Base-by-base conservation (phyloP, 805 yeast genomes). In the Pichia exigua region DNA sequence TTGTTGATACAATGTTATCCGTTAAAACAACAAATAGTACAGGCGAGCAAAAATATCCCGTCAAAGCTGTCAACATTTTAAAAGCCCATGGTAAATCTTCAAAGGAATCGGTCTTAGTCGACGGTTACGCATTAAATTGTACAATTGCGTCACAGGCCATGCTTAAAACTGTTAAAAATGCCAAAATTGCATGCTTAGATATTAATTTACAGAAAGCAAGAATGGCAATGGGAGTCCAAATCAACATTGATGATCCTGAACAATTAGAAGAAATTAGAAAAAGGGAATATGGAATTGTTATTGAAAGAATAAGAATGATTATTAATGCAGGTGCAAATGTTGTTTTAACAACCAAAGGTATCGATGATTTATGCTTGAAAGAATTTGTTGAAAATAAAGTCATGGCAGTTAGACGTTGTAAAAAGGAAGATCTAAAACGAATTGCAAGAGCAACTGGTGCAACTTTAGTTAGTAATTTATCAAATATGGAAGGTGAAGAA, bases 361-460 rank as follows among this genome's bases (percentile, higher is more conserved):
- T 90, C 59, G 97, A 90, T 67, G 97, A 91, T 66, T 77, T 90
- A 68, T 88, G 96, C 65, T 74, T 90, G 63, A 90, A 90, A 71
- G 89, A 85, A 66, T 90, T 90, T 68, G 91, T 90, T 47, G 97
- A 90, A 70, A 84, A 87, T 44, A 88, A 89, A 39, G 90, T 88
- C 45, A 87, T 90, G 89, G 97, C 94, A 22, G 97, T 94, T 46
- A 85, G 99, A 74, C 82, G 99, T 61, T 90, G 97, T 76, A 89
- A 89, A 71, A 90, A 89, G 66, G 99, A 94, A 71, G 99, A 94
- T 70, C 77, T 94, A 62, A 82, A 96, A 67, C 83, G 99, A 74
- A 92, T 94, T 60, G 98, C 99, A 8, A 80, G 96, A 64, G 98
- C 99, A 44, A 90, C 98, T 1, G 99, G 99, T 54, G 99, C 97